Percentiles rank a stretch among this genome's conserved stretches.
Conservation (phyloP, 1,284 basidiomycete genomes). For the Ceratobasidium sp. region DNA sequence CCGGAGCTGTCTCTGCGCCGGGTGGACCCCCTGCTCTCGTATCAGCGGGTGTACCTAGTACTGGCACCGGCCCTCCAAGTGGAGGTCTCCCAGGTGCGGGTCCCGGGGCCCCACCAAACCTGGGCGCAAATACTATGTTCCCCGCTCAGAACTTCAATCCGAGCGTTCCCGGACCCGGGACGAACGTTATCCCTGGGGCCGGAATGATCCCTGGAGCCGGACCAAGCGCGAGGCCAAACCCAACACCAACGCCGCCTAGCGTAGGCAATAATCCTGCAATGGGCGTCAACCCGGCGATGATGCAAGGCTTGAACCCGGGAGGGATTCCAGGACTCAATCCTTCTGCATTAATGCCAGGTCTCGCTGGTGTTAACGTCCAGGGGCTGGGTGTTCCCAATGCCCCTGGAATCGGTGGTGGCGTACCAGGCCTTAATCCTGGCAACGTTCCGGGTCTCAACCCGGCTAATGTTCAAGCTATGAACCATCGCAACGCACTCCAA, state of each 20-base stretch:
- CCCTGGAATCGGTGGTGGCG: too few relatives aligned
- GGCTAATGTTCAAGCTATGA: background rate
- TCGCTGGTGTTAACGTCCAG: too few relatives aligned
- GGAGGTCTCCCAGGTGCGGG: constrained; percentile 8
- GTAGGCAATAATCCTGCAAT: background rate
- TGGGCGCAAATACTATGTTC: background rate
- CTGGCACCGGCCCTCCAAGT: background rate
- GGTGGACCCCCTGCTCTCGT: background rate
- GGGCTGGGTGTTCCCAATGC: too few relatives aligned
- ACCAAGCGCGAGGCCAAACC: constrained; percentile 2
- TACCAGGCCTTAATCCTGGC: constrained; percentile 1
- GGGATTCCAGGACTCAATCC: background rate
- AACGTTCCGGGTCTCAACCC: background rate
- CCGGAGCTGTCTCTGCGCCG: background rate
- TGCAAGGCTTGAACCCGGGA: constrained; percentile 19
- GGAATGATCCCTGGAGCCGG: constrained; percentile 18
- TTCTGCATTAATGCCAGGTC: background rate
- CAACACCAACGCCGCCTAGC: constrained; percentile 18
- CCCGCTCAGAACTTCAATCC: background rate
- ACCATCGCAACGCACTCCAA: background rate
- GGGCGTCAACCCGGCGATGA: constrained; percentile 35
- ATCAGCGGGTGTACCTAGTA: background rate
- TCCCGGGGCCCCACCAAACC: background rate
- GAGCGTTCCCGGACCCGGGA: too few relatives aligned
- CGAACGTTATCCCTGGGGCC: background rate